Evolutionary conservation across 2,329 filamentous ascomycete genomes (phyloP), one percentile per base, ranked within the genome.

Genomic region (Didymella sp.): DNA sequence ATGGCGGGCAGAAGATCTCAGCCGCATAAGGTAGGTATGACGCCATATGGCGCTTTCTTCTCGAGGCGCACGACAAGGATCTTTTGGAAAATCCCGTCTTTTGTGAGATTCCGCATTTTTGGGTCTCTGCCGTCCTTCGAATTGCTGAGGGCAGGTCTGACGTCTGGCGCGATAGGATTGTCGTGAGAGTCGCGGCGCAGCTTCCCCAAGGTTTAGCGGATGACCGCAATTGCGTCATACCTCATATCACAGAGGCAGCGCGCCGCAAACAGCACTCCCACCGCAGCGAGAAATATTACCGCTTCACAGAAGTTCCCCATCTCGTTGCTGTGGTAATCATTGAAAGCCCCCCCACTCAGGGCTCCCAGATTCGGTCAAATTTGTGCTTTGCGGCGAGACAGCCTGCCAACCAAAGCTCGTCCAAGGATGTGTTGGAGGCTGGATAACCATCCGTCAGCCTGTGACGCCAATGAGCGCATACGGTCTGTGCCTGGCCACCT

Each of bases 11-110:
- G 52, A n/a, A 33, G 55, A 63, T 63, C 60, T 22, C 45, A 45
- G 9, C 60, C 42, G 28, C 3, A 54, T 44, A 28, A 15, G 45
- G 56, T 25, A 27, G 44, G 30, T 51, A 68, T 68, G 65, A 68
- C 65, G 65, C 57, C 37, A 17, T 25, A 27, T 33, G 58, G 58
- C 55, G 52, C 43, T 21, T 17, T 4, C 4, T 28, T 40, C 38
- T 38, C 13, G 24, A 42, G 31, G 43, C 44, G 38, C 58, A 60
- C 52, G 51, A 58, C 42, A 57, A 41, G 59, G 60, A 51, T 53
- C 47, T 19, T 47, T 41, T 51, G 28, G 53, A 37, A 42, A 46
- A 2, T 51, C 42, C 47, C 53, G 47, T 43, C 42, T 38, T 46
- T 33, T 13, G 25, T 44, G 48, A 52, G 44, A 49, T 60, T 61